Evolutionary conservation across 768 basidiomycete genomes (phyloP).

Genomic region (Termitomyces sp.): DNA sequence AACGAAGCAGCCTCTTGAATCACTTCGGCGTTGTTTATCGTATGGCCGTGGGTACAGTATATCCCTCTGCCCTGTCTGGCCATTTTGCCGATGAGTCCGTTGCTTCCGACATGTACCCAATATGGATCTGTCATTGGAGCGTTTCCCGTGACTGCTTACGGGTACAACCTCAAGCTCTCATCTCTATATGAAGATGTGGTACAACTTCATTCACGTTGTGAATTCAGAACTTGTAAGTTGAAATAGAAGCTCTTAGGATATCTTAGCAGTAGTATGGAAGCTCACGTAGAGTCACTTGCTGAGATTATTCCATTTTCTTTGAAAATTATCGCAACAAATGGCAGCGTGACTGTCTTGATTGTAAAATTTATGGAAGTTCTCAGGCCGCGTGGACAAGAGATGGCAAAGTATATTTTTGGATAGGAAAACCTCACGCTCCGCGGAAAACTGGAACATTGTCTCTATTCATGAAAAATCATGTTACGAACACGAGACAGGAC

Average conservation of each 20-base stretch:
- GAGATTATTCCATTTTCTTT: no score
- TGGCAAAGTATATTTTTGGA: neutral
- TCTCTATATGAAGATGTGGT: neutral
- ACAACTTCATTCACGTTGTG: neutral
- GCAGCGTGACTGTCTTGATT: neutral
- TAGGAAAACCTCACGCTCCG: neutral
- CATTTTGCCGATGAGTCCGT: neutral
- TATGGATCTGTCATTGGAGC: neutral
- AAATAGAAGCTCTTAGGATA: neutral
- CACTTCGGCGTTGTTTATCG: neutral
- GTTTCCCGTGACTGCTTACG: neutral
- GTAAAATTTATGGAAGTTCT: neutral
- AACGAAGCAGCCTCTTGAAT: neutral
- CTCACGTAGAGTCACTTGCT: neutral
- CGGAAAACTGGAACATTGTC: neutral
- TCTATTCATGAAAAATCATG: neutral
- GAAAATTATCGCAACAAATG: neutral
- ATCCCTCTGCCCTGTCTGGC: neutral
- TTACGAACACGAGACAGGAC: neutral
- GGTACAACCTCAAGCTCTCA: neutral
- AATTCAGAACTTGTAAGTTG: neutral
- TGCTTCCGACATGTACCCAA: neutral
- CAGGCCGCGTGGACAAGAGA: slow-evolving; percentile 2
- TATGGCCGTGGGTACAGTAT: slow-evolving; percentile 3
- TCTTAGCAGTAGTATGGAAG: neutral